Evolutionary conservation across 2,329 filamentous ascomycete genomes (phyloP).

Genomic region (Paraconiothyrium brasiliense): DNA sequence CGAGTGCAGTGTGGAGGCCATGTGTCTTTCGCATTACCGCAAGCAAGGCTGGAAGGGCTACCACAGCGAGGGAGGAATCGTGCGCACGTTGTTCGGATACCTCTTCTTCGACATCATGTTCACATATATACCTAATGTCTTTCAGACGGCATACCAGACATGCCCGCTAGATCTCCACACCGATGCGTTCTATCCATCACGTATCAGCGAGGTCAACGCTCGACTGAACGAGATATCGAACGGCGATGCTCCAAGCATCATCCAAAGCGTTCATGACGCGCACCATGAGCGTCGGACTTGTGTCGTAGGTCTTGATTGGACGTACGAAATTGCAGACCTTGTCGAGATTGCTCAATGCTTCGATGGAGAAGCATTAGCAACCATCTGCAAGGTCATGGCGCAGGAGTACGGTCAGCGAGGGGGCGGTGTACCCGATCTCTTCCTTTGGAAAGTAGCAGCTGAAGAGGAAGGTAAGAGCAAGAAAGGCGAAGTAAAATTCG

Average conservation of each 20-base stretch:
- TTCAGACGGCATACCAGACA: constrained; percentile 94
- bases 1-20: constrained; percentile 89
- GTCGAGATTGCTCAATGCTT: constrained; percentile 82
- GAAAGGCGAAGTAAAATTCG: constrained; percentile 75
- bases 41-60: constrained; percentile 91
- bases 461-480: constrained; percentile 43
- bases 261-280: constrained; percentile 72
- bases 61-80: constrained; percentile 88
- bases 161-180: constrained; percentile 93
- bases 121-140: constrained; percentile 93
- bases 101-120: constrained; percentile 95
- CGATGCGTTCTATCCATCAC: constrained; percentile 86
- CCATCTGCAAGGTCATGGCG: constrained; percentile 90
- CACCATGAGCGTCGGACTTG: constrained; percentile 79
- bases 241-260: constrained; percentile 73
- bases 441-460: constrained; percentile 75
- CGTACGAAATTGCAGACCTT: constrained; percentile 81
- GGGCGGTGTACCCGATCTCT: constrained; percentile 89
- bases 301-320: constrained; percentile 92
- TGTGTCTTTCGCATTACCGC: constrained; percentile 91
- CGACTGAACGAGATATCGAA: constrained; percentile 88
- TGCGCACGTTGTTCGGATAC: constrained; percentile 84
- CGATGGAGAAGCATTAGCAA: constrained; percentile 79
- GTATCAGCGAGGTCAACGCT: constrained; percentile 89
- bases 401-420: constrained; percentile 91